These are phyloP conservation scores for Penicillium sp. DNA, from an alignment of 2,329 filamentous ascomycete genomes.

Conservation along the genomic window DNA sequence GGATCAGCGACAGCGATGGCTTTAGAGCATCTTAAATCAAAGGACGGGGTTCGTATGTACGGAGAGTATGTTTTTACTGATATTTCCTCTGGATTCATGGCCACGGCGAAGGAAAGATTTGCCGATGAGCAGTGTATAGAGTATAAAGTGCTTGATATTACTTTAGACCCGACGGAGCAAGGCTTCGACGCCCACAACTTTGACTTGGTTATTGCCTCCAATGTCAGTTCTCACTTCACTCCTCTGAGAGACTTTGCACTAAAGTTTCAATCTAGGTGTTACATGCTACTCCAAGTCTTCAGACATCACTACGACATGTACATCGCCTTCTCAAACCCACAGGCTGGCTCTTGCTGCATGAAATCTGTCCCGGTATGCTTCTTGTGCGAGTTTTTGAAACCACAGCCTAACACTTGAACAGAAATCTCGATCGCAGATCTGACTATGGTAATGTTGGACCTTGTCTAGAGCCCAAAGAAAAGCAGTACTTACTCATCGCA, in stretches of 20 bases:
- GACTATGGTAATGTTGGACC: background rate
- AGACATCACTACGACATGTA: constrained; percentile 25
- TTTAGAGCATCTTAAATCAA: constrained; percentile 6
- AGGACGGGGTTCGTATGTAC: constrained; percentile 3
- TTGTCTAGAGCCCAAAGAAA: background rate
- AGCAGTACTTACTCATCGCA: background rate
- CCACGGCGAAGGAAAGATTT: constrained; percentile 2
- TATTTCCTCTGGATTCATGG: constrained; percentile 12
- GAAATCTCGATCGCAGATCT: constrained; percentile 6
- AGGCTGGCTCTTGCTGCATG: constrained; percentile 49
- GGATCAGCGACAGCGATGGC: constrained; percentile 11
- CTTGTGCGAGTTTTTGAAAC: no score
- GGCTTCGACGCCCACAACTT: constrained; percentile 4
- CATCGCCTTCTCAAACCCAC: constrained; percentile 37
- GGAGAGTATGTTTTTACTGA: constrained; percentile 19
- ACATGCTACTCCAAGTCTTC: constrained; percentile 20
- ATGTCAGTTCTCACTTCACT: background rate
- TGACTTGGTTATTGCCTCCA: constrained; percentile 13
- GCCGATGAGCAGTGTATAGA: background rate
- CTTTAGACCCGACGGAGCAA: constrained; percentile 2
- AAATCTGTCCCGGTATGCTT: constrained; percentile 30
- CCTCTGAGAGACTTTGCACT: background rate
- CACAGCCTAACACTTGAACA: background rate
- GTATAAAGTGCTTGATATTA: constrained; percentile 9
- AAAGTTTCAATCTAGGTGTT: constrained; percentile 2